Evolutionary conservation across 192 early-diverging fungal genomes (phyloP).

Genomic region (Coemansia sp.): DNA sequence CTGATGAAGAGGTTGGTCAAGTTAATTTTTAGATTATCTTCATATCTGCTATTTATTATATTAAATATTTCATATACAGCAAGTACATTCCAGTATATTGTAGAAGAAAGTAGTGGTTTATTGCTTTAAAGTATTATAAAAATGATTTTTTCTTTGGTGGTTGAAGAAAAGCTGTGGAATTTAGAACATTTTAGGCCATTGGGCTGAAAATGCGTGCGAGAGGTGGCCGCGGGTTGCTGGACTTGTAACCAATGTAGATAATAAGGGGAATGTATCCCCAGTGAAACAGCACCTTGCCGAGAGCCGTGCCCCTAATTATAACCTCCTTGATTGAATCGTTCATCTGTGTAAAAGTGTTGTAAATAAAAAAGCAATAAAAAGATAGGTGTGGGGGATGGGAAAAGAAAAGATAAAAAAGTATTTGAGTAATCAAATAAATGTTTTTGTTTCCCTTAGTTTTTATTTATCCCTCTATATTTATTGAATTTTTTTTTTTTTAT

Average conservation of each 20-base stretch:
- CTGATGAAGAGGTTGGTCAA: slow-evolving; percentile 5
- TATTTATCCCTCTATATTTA: background rate
- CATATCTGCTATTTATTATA: background rate
- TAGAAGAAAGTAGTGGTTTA: too few relatives aligned
- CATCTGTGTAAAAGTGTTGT: slow-evolving; percentile 13
- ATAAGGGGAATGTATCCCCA: slow-evolving; percentile 51
- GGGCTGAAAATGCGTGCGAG: slow-evolving; percentile 50
- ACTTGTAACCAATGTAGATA: slow-evolving; percentile 43
- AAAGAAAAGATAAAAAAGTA: background rate
- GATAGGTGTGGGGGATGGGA: background rate
- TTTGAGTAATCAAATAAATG: background rate
- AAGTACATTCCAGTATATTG: too few relatives aligned
- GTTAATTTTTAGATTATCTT: background rate
- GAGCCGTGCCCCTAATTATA: slow-evolving; percentile 32
- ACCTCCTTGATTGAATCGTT: slow-evolving; percentile 47
- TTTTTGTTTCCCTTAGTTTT: background rate
- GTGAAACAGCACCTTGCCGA: slow-evolving; percentile 39
- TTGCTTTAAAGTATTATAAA: background rate
- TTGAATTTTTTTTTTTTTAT: slow-evolving; percentile 8
- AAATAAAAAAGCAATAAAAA: slow-evolving; percentile 1
- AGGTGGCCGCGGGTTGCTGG: slow-evolving; percentile 40
- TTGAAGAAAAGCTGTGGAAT: background rate
- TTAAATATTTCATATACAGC: too few relatives aligned
- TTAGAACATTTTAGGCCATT: slow-evolving; percentile 27
- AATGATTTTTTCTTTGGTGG: background rate